Evolutionary conservation across 495 filamentous ascomycete genomes (phyloP), one percentile per base, ranked within the genome.

Genomic region (Corynascus novoguineensis): DNA sequence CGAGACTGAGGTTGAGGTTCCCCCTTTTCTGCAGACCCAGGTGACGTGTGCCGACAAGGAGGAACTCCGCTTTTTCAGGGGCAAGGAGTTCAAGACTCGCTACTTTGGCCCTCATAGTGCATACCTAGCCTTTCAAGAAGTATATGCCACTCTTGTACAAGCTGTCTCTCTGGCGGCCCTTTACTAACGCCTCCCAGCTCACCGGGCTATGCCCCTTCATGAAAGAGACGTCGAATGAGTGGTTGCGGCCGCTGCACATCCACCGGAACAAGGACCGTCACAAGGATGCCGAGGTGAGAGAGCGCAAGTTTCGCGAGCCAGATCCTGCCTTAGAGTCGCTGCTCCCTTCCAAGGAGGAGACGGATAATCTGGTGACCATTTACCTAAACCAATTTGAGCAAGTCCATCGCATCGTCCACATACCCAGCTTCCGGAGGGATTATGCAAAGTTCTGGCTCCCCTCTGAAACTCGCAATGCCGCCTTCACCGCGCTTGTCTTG

Each of bases 31-130:
- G 21, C 68, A 67, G 52, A 65, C 58, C 40, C 65, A 70, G 40
- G 61, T 60, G 15, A 51, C 53, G 29, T 47, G 41, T 21, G 60
- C 52, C 48, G 71, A 75, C 28, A 58, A 60, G 24, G 63, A 69
- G 19, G 71, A 74, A 46, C 56, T 71, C 17, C 66, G 69, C 52
- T 73, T 72, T 59, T 68, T 71, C 55, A 61, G 71, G 8, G 66
- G 64, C 55, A 68, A 66, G 48, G 68, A 73, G 49, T 78, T 75
- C 61, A 76, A 75, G 62, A 76, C 73, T 7, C 72, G 75, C 47
- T 79, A 77, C 59, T 74, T 72, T 55, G 76, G 75, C 3, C 76
- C 76, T 0, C 71, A 77, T 46, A 79, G 75, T 56, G 75, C 74
- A 22, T 77, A 69, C 53, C 53, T 73, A 42, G 71, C 71, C 27